phyloP scores from a whole-genome alignment of 306 rosid species.

The Acacia acuminata region DNA sequence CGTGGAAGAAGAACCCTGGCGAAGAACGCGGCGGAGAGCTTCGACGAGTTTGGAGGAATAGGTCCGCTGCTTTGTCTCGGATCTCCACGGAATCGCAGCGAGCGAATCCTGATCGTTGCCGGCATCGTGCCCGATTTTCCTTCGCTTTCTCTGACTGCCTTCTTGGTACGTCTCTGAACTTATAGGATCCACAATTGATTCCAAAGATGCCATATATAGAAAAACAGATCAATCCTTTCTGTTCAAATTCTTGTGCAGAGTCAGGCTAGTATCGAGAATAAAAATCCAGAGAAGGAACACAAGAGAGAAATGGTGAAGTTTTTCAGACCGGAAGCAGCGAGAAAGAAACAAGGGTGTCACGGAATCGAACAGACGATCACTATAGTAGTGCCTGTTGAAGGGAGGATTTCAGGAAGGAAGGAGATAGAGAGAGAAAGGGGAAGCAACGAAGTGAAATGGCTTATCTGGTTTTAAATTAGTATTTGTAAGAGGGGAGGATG shows the following conservation, averaged over 20 bases:
- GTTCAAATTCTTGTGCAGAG: not conserved
- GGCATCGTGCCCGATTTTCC: slow-evolving; percentile 4
- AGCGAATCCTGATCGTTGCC: not conserved
- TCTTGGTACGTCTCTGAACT: not conserved
- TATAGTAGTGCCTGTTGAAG: not conserved
- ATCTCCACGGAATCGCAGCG: slow-evolving; percentile 50
- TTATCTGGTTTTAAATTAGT: not conserved
- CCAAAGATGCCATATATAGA: not conserved
- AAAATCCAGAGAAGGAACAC: not conserved
- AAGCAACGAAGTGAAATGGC: not conserved
- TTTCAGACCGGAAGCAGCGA: not conserved
- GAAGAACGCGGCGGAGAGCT: slow-evolving; percentile 50
- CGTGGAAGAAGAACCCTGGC: slow-evolving; percentile 24
- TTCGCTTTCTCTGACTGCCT: slow-evolving; percentile 6
- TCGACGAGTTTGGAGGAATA: slow-evolving; percentile 59
- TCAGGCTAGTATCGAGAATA: not conserved
- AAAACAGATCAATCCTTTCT: not conserved
- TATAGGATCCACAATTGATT: not conserved
- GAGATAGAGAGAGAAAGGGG: not conserved
- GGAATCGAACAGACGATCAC: not conserved
- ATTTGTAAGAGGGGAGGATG: not conserved
- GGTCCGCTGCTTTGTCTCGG: slow-evolving; percentile 57
- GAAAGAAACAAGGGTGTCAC: not conserved
- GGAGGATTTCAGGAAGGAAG: not conserved
- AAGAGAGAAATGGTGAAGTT: not conserved